Percentiles rank a stretch among this genome's conserved stretches.
Conservation (phyloP, 495 filamentous ascomycete species). For the Platismatia glauca region DNA sequence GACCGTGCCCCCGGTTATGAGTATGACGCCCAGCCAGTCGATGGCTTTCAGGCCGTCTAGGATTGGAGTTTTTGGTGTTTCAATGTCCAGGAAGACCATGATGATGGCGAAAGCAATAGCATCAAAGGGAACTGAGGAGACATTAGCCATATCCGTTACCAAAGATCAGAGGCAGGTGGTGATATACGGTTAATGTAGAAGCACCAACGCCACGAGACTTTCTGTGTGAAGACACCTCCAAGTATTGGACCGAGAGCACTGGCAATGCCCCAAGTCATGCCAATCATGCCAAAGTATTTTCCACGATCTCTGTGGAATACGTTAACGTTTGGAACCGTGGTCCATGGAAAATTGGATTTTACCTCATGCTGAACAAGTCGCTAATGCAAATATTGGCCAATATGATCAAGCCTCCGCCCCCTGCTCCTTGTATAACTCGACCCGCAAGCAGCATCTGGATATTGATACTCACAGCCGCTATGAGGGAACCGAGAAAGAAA, state of each 20-base stretch:
- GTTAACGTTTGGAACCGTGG: not conserved
- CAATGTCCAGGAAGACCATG: constrained; percentile 56
- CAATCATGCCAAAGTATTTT: constrained; percentile 55
- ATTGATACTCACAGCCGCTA: constrained; percentile 56
- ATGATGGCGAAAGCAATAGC: constrained; percentile 53
- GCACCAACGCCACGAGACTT: constrained; percentile 54
- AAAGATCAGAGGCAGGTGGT: not conserved
- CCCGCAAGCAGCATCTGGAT: constrained; percentile 70
- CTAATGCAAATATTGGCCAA: constrained; percentile 75
- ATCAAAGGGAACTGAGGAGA: constrained; percentile 47
- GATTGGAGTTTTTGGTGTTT: constrained; percentile 61
- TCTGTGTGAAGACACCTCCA: constrained; percentile 64
- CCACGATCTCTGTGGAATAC: constrained; percentile 45
- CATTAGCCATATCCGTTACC: not conserved
- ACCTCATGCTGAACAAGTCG: constrained; percentile 68
- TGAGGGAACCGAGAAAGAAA: constrained; percentile 69
- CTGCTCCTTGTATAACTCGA: constrained; percentile 72
- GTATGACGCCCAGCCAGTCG: constrained; percentile 57
- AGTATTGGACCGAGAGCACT: constrained; percentile 65
- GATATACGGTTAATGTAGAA: constrained; percentile 56
- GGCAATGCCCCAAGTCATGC: constrained; percentile 67
- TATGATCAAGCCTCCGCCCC: constrained; percentile 71
- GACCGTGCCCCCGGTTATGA: constrained; percentile 55
- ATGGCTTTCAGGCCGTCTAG: constrained; percentile 57
- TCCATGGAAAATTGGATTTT: constrained; percentile 4